Evolutionary conservation across 495 filamentous ascomycete genomes (phyloP).

Genomic region (Neurospora tetrasperma): DNA sequence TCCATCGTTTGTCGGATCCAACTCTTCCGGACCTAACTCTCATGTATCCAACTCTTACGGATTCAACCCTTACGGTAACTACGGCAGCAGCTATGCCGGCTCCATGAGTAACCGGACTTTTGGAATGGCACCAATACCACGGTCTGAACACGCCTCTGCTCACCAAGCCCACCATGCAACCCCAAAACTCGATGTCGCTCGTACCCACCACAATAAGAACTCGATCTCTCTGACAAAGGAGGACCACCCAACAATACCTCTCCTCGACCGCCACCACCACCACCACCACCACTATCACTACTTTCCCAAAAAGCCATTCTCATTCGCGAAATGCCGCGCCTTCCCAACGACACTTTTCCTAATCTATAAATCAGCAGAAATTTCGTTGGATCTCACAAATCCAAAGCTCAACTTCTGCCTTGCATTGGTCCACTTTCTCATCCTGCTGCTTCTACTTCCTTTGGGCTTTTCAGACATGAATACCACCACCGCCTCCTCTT

Average conservation of each 20-base stretch:
- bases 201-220: not conserved
- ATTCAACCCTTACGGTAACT: not conserved
- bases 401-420: not conserved
- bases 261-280: not conserved
- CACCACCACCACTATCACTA: not conserved
- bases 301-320: not conserved
- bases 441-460: not conserved
- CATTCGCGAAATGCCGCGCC: not conserved
- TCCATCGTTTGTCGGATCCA: not conserved
- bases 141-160: not conserved
- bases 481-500: not conserved
- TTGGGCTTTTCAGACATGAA: not conserved
- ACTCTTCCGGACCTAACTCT: not conserved
- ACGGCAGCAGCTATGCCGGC: not conserved
- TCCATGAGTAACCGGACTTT: not conserved
- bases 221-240: not conserved
- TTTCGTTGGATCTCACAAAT: not conserved
- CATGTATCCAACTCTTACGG: not conserved
- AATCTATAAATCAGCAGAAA: not conserved
- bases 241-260: not conserved
- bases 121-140: not conserved
- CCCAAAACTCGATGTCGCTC: not conserved
- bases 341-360: not conserved
- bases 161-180: not conserved
- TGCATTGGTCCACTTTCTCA: not conserved